These are phyloP conservation scores for Aphanocladium album DNA, from an alignment of 2,329 filamentous ascomycete genomes.

Conservation along the genomic window DNA sequence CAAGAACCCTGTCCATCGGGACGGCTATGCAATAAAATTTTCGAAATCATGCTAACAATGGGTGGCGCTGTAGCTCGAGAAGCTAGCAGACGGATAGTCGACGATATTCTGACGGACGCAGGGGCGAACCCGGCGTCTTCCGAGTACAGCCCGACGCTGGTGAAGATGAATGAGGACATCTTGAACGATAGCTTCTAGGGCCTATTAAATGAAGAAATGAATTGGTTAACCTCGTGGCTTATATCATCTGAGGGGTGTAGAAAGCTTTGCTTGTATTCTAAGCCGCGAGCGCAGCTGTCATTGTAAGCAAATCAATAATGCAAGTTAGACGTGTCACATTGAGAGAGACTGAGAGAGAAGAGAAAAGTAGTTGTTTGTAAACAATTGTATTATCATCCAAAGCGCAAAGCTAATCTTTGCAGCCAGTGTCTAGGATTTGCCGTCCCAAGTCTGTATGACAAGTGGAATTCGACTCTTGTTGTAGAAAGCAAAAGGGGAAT, in stretches of 20 bases:
- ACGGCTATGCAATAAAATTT: background rate
- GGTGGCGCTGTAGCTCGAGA: constrained; percentile 55
- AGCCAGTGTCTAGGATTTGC: background rate
- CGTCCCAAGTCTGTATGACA: constrained; percentile 2
- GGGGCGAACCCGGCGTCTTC: constrained; percentile 54
- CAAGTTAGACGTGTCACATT: background rate
- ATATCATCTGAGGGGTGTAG: no score
- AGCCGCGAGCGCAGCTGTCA: background rate
- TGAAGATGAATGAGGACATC: constrained; percentile 59
- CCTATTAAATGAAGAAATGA: background rate
- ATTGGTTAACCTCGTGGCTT: no score
- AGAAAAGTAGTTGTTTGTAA: background rate
- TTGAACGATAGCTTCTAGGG: constrained; percentile 56
- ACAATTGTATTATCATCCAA: background rate
- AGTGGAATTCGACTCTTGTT: background rate
- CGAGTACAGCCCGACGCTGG: constrained; percentile 60
- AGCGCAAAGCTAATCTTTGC: constrained; percentile 1
- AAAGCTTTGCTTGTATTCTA: no score
- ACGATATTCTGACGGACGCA: constrained; percentile 72
- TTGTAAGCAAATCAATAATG: background rate
- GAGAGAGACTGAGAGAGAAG: background rate
- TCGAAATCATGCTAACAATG: constrained; percentile 10
- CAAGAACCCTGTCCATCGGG: background rate
- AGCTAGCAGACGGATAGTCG: constrained; percentile 75
- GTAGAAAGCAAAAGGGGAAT: constrained; percentile 6